Base-by-base conservation (phyloP, 495 filamentous ascomycete species). In the Podospora australis region DNA sequence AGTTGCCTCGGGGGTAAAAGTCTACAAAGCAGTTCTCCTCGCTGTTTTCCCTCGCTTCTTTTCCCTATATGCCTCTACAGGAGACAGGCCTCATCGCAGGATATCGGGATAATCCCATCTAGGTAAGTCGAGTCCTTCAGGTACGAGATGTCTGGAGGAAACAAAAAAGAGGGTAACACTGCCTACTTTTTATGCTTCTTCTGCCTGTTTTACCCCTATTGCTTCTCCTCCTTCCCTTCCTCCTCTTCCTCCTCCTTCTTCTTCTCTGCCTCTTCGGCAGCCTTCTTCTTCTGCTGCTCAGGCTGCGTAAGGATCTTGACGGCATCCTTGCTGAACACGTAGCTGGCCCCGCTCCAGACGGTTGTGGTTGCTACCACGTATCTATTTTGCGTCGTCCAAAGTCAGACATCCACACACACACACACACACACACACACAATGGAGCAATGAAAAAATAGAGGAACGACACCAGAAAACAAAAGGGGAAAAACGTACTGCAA, bases 341-440 rank as follows among this genome's bases (percentile, higher is more conserved):
- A 94, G 61, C 85, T 87, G 3, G 87, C 71, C 14, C 88, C 88
- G 24, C 86, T 90, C 87, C 87, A 90, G 11, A 91, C 62, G 1
- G 88, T 94, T 9, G 88, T 94, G 0, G 76, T 75, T 0, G 86
- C 88, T 6, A 94, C 88, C 28, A 89, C 67, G 54, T 88, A 85
- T 50, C 81, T 84, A 14, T 46, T 26, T 16, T 32, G 35, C n/a
- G 42, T 55, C 19, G 53, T 40, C 26, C 24, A 24, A 41, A 10
- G 24, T 10, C 9, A 36, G 56, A 19, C 42, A 46, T 13, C 6
- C 6, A 30, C 26, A 6, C 26, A 30, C 6, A 20, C 38, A 40
- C 14, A n/a, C 36, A 7, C n/a, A 14, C 39, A 39, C 40, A 43
- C 23, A 57, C 39, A 60, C 24, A 19, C 41, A 17, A 14, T 6